Evolutionary conservation across 352 stramenopile species (phyloP).

Genomic region (Phytophthora cryptogea): DNA sequence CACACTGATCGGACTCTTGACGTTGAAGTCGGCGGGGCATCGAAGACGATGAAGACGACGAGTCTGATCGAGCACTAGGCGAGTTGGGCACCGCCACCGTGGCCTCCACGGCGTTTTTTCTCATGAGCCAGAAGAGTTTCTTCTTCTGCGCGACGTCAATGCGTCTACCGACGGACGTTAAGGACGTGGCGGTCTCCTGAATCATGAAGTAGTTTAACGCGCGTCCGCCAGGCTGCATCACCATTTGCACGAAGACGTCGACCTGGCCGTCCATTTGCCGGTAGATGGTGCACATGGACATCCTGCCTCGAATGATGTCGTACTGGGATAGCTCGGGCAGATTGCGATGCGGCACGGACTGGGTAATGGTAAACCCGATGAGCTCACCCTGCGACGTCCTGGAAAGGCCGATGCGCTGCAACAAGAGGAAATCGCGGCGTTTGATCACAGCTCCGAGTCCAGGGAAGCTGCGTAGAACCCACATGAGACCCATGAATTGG

Average conservation of each 20-base stretch:
- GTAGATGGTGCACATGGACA: conserved; percentile 50
- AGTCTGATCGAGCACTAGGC: conserved; percentile 8
- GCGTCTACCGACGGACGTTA: conserved; percentile 39
- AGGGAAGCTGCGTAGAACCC: conserved; percentile 49
- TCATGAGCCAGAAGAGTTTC: conserved; percentile 64
- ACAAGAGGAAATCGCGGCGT: conserved; percentile 42
- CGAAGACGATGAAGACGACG: conserved; percentile 37
- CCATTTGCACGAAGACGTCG: conserved; percentile 50
- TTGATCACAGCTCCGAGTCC: conserved; percentile 39
- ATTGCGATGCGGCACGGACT: conserved; percentile 54
- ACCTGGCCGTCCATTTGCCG: conserved; percentile 45
- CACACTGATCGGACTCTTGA: conserved; percentile 27
- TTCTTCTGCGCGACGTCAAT: conserved; percentile 54
- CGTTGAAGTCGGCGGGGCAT: conserved; percentile 4
- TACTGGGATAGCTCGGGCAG: conserved; percentile 44
- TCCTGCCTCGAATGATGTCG: conserved; percentile 44
- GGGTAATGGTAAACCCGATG: conserved; percentile 42
- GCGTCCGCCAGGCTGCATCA: conserved; percentile 45
- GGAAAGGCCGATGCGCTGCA: conserved; percentile 36
- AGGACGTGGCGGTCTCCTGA: conserved; percentile 32
- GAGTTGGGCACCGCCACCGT: neutral
- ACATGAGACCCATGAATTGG: conserved; percentile 51
- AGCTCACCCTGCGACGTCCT: conserved; percentile 49
- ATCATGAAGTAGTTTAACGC: conserved; percentile 39
- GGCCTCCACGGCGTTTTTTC: conserved; percentile 26